Evolutionary conservation across 257 asterid species (phyloP).

Genomic region (Marsdenia floribunda): DNA sequence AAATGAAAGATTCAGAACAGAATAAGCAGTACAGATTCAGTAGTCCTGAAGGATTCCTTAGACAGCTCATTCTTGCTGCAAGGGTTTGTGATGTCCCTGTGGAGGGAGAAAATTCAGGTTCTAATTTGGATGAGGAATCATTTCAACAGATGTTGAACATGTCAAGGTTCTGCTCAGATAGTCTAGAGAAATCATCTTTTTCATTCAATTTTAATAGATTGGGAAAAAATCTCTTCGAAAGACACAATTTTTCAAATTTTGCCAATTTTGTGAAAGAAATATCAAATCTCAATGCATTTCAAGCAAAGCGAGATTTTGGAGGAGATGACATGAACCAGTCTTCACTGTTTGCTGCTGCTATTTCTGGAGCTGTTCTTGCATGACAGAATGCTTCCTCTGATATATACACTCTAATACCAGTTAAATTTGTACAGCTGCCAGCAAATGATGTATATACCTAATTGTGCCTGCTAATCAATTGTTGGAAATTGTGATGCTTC

Average conservation of each 20-base stretch:
- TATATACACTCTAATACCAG: conserved; percentile 14
- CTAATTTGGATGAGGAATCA: conserved; percentile 48
- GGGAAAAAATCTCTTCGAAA: conserved; percentile 55
- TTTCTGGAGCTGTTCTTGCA: conserved; percentile 43
- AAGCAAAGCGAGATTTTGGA: conserved; percentile 39
- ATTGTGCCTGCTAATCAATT: conserved; percentile 17
- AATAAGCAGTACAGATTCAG: conserved; percentile 41
- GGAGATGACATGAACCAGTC: conserved; percentile 36
- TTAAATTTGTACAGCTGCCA: background rate
- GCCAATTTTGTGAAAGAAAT: conserved; percentile 62
- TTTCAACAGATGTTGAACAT: conserved; percentile 54
- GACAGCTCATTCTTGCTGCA: conserved; percentile 51
- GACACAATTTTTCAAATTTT: conserved; percentile 49
- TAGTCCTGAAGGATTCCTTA: conserved; percentile 55
- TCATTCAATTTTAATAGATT: conserved; percentile 72
- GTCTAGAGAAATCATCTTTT: conserved; percentile 40
- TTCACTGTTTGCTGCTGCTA: conserved; percentile 39
- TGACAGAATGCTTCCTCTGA: conserved; percentile 23
- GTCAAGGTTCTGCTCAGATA: conserved; percentile 52
- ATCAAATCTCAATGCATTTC: conserved; percentile 40
- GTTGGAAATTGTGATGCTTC: conserved; percentile 19
- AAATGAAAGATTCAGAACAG: conserved; percentile 49
- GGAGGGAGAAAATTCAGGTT: conserved; percentile 53
- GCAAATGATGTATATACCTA: conserved; percentile 16
- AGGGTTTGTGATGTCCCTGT: conserved; percentile 46